Conservation (phyloP, 768 basidiomycete species). For the Crassisporium funariophilum region DNA sequence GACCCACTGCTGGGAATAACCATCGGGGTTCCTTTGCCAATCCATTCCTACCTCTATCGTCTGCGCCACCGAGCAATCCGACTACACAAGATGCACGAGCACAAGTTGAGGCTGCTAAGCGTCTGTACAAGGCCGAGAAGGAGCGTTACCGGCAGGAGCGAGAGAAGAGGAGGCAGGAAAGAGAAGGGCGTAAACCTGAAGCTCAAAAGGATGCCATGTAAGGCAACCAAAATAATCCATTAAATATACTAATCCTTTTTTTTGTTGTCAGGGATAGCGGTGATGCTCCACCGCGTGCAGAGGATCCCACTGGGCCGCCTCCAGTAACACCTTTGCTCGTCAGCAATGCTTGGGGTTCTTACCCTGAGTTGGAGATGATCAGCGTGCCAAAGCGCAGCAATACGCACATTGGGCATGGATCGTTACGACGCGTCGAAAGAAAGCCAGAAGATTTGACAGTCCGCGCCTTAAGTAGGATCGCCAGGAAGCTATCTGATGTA, state of each 20-base stretch:
- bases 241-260: conserved; percentile 1
- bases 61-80: conserved; percentile 14
- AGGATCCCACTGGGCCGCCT: not conserved
- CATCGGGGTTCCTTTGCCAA: not conserved
- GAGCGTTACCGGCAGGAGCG: conserved; percentile 66
- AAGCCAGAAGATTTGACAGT: conserved; percentile 34
- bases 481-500: conserved; percentile 65
- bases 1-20: not conserved
- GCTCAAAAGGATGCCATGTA: conserved; percentile 19
- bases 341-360: conserved; percentile 61
- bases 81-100: conserved; percentile 41
- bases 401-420: conserved; percentile 40
- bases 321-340: conserved; percentile 41
- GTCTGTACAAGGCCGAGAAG: conserved; percentile 67
- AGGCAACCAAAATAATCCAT: conserved; percentile 14
- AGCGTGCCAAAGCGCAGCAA: conserved; percentile 54
- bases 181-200: conserved; percentile 22
- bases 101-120: conserved; percentile 67
- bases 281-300: not conserved
- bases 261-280: not conserved
- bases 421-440: conserved; percentile 28
- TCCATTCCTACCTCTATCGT: not conserved
- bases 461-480: conserved; percentile 53
- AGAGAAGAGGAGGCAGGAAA: conserved; percentile 47
- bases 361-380: conserved; percentile 65